A percentile compares a stretch with the other conserved stretches of the same genome.
These are phyloP conservation scores for Hericium alpestre DNA, from an alignment of 768 basidiomycete genomes.

Conservation along the genomic window DNA sequence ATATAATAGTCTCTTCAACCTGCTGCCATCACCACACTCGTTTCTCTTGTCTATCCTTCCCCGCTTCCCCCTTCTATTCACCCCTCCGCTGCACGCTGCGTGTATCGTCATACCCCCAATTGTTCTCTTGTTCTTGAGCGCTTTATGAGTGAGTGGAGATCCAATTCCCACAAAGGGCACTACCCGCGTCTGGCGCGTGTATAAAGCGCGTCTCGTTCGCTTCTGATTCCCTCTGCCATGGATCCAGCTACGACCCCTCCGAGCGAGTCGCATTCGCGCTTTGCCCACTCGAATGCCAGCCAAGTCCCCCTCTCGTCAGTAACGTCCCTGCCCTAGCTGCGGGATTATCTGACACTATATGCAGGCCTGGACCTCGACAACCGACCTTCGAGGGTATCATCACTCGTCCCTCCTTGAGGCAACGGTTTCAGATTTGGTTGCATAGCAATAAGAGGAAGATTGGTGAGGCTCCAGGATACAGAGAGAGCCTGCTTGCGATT, in stretches of 20 bases:
- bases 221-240: background rate
- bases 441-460: conserved; percentile 14
- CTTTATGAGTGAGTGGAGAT: background rate
- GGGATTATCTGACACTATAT: too few species aligned
- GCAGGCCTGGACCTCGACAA: too few species aligned
- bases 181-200: background rate
- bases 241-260: background rate
- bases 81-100: background rate
- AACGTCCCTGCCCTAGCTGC: background rate
- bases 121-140: too few species aligned
- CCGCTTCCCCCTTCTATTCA: background rate
- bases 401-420: background rate
- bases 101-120: background rate
- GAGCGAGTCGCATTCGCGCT: background rate
- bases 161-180: background rate
- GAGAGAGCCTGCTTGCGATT: conserved; percentile 42
- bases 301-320: background rate
- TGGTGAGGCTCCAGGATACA: conserved; percentile 33
- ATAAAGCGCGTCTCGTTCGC: background rate
- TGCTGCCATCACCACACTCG: background rate
- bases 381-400: too few species aligned
- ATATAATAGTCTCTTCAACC: too few species aligned
- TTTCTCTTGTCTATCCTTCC: background rate
- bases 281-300: background rate
- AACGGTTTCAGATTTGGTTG: background rate